These are phyloP conservation scores for Euphorbia schlechtendalii DNA, from an alignment of 441 rosid genomes.

Conservation along the genomic window DNA sequence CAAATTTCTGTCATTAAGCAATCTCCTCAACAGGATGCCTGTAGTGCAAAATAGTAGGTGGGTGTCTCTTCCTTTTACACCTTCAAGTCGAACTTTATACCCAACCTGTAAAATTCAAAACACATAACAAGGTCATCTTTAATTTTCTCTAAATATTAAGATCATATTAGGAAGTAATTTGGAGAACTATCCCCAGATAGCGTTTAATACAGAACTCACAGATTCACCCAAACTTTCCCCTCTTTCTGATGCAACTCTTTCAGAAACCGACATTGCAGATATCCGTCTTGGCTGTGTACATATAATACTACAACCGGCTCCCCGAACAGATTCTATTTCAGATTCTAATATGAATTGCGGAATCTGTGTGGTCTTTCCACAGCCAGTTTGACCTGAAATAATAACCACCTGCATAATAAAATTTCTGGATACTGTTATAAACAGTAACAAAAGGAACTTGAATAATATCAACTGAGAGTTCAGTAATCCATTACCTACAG, in stretches of 20 bases:
- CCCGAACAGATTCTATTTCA: conserved; percentile 96
- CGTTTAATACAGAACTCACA: no score
- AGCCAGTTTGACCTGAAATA: conserved; percentile 95
- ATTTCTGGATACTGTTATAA: conserved; percentile 4
- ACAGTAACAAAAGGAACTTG: background rate
- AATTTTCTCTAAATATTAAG: conserved; percentile 11
- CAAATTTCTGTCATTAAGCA: conserved; percentile 85
- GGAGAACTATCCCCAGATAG: conserved; percentile 25
- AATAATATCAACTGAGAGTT: conserved; percentile 5
- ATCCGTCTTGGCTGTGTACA: conserved; percentile 99
- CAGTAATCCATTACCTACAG: background rate
- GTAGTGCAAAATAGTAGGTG: conserved; percentile 97
- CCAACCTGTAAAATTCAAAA: conserved; percentile 88
- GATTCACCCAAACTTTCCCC: conserved; percentile 98
- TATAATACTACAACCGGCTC: conserved; percentile 92
- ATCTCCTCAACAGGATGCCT: conserved; percentile 87
- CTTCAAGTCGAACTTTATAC: conserved; percentile 97
- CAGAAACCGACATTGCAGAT: conserved; percentile 97
- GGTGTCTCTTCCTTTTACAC: conserved; percentile 90
- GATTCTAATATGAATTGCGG: conserved; percentile 95
- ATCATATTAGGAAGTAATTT: conserved; percentile 15
- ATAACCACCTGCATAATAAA: conserved; percentile 58
- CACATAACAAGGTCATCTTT: no score
- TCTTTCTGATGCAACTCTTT: conserved; percentile 91
- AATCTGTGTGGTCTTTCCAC: conserved; percentile 99